phyloP scores from a whole-genome alignment of 495 filamentous ascomycete genomes.

The Parathielavia appendiculata region DNA sequence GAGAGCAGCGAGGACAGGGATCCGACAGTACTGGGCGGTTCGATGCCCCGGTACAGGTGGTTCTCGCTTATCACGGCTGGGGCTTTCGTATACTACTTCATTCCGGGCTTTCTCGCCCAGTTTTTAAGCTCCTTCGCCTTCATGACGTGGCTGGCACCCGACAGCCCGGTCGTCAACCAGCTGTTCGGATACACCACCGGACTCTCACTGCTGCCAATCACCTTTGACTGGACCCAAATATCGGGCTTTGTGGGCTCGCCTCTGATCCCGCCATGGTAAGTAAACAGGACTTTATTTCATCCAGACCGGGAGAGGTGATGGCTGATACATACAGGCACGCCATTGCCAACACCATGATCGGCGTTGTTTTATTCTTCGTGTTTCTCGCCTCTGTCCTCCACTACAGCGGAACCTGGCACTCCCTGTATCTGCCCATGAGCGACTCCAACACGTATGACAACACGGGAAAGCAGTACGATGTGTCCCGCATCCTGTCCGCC shows the following conservation, averaged over 20 bases:
- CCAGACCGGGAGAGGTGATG: neutral
- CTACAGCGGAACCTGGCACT: slow-evolving; percentile 64
- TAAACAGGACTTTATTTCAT: neutral
- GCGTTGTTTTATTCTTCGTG: slow-evolving; percentile 53
- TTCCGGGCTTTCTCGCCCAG: slow-evolving; percentile 55
- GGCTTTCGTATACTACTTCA: slow-evolving; percentile 56
- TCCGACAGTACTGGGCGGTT: slow-evolving; percentile 47
- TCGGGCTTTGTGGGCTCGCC: slow-evolving; percentile 54
- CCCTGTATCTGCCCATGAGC: slow-evolving; percentile 53
- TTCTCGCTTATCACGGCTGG: slow-evolving; percentile 48
- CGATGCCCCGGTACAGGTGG: slow-evolving; percentile 55
- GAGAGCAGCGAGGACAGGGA: slow-evolving; percentile 49
- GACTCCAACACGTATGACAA: slow-evolving; percentile 60
- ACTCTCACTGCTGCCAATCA: slow-evolving; percentile 55
- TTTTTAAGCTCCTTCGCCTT: slow-evolving; percentile 57
- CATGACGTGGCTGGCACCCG: slow-evolving; percentile 55
- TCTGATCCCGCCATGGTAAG: slow-evolving; percentile 53
- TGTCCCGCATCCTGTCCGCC: slow-evolving; percentile 47
- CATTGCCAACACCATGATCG: slow-evolving; percentile 58
- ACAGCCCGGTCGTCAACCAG: slow-evolving; percentile 63
- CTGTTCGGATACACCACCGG: slow-evolving; percentile 62
- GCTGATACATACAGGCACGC: slow-evolving; percentile 36
- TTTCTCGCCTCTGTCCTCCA: slow-evolving; percentile 48
- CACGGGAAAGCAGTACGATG: slow-evolving; percentile 52
- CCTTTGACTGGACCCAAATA: slow-evolving; percentile 63